Evolutionary conservation across 2,329 filamentous ascomycete genomes (phyloP), one percentile per base, ranked within the genome.

Genomic region (Aplosporella prunicola): DNA sequence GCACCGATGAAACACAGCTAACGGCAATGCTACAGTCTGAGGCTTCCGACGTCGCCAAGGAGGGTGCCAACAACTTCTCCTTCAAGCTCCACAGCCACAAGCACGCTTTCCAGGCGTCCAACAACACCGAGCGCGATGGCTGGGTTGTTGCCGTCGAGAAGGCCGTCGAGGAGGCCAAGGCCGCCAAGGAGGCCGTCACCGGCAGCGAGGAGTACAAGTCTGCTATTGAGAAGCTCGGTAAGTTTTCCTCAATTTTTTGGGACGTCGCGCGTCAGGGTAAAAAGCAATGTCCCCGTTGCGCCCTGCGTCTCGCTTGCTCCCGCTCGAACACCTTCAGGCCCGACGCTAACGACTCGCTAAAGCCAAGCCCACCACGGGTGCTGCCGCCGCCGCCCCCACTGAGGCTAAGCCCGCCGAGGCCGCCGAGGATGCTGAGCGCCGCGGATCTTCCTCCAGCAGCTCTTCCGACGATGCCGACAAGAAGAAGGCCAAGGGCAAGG

Each of bases 181-280:
- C 81, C 52, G 68, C 83, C 41, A 80, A 79, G 55, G 71, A 82
- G 47, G 72, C 72, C 39, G 74, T 95, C 51, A 74, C 76, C 46
- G 78, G 80, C 63, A 80, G 78, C 52, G 87, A 94, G 64, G 75
- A 76, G 43, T 98, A 94, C 80, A 95, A 94, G 78, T 71, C 75
- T 52, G 78, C 83, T 47, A 65, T 91, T 14, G 82, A 87, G 67
- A 80, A 79, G 63, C 68, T 78, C 50, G 66, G 73, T 76, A 67
- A 55, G 71, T 69, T 40, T 27, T 35, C 29, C 20, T 39, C 42
- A 40, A 37, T 39, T 34, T 40, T 40, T 13, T 36, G 16, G 16
- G 8, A 9, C n/a, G 18, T 31, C 13, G 14, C 46, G 48, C 42
- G 48, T 49, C 47, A 51, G 47, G 45, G 45, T 24, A 22, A 20